A percentile compares a stretch with the other conserved stretches of the same genome.
phyloP scores from a whole-genome alignment of 345 rosid genomes.

The Eucalyptus lansdowneana region DNA sequence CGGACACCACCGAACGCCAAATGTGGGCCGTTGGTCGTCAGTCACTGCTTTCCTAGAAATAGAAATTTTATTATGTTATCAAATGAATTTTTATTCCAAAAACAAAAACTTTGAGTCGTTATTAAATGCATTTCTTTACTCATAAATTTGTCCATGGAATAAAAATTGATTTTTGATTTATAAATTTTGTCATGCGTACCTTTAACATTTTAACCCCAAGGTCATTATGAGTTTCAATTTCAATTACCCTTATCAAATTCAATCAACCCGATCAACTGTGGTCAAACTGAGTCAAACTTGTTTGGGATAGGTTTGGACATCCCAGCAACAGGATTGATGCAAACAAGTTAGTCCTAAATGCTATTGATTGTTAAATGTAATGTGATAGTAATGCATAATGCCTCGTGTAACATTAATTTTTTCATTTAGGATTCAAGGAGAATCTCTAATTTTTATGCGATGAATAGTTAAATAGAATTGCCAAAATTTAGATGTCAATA shows the following conservation, averaged over 20 bases:
- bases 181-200: fast-evolving
- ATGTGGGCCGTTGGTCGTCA: fast-evolving
- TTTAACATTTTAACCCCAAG: no score
- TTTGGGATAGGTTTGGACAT: not conserved
- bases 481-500: not conserved
- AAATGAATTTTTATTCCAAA: no score
- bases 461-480: not conserved
- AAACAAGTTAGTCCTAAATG: not conserved
- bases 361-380: not conserved
- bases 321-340: not conserved
- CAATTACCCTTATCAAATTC: not conserved
- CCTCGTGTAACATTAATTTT: not conserved
- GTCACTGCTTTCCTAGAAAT: fast-evolving
- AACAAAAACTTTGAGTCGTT: fast-evolving
- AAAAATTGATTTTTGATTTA: no score
- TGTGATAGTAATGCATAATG: not conserved
- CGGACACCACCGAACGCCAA: fast-evolving
- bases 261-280: not conserved
- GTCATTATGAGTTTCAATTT: not conserved
- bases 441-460: no score
- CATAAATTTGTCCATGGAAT: fast-evolving
- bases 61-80: no score
- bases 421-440: not conserved
- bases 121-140: fast-evolving
- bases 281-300: not conserved